Evolutionary conservation across 108 stramenopile genomes (phyloP).

Genomic region (Cyclotella atomus): DNA sequence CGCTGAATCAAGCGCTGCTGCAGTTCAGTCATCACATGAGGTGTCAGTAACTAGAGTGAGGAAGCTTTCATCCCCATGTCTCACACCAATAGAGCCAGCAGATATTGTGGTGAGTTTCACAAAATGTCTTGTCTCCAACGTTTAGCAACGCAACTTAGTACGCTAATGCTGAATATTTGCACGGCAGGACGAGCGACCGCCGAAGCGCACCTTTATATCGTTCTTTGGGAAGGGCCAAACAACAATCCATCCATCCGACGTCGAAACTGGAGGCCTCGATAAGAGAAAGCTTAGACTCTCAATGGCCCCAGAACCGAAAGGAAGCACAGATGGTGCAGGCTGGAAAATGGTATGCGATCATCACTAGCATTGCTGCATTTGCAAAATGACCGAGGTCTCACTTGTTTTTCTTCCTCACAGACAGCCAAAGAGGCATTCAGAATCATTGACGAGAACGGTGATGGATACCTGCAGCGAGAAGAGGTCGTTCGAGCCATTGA

Average conservation of each 20-base stretch:
- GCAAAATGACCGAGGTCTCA: not conserved
- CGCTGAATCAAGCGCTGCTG: not conserved
- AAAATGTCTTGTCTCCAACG: no score
- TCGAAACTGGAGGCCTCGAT: slow-evolving; percentile 20
- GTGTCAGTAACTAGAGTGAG: not conserved
- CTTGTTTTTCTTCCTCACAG: not conserved
- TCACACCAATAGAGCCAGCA: not conserved
- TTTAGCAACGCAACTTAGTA: no score
- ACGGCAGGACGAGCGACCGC: not conserved
- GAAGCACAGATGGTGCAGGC: not conserved
- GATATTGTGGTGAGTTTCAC: not conserved
- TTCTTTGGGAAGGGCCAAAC: slow-evolving; percentile 5
- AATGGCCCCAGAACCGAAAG: slow-evolving; percentile 5
- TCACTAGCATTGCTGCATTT: not conserved
- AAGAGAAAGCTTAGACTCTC: slow-evolving; percentile 21
- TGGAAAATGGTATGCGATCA: slow-evolving; percentile 40
- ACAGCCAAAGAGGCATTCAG: slow-evolving; percentile 58
- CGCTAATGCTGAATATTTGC: no score
- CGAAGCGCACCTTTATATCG: not conserved
- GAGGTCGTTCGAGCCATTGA: slow-evolving; percentile 53
- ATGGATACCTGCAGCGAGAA: slow-evolving; percentile 55
- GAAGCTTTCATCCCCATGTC: slow-evolving; percentile 10
- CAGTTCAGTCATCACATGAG: not conserved
- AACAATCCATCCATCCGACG: slow-evolving; percentile 26
- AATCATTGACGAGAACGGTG: slow-evolving; percentile 61